Evolutionary conservation across 2,329 filamentous ascomycete species (phyloP).

Genomic region (Apiospora aurea): DNA sequence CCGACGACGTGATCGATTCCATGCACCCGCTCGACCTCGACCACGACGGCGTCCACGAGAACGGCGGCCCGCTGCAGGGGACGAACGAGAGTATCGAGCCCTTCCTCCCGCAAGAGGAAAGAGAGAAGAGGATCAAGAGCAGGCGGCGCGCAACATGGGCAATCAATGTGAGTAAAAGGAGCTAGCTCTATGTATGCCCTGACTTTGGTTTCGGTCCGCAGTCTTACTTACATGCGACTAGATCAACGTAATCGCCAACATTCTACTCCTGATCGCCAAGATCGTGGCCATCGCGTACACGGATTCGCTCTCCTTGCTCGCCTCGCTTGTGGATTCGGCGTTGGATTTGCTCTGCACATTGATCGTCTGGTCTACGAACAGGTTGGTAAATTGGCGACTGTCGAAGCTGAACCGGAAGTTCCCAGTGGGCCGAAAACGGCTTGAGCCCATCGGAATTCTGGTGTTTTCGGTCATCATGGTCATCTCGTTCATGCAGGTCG

Average conservation of each 20-base stretch:
- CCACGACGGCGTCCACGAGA: constrained; percentile 61
- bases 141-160: constrained; percentile 60
- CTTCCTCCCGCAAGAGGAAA: constrained; percentile 62
- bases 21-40: constrained; percentile 57
- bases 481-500: constrained; percentile 66
- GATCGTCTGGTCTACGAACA: constrained; percentile 68
- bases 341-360: constrained; percentile 66
- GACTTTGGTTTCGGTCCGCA: not conserved
- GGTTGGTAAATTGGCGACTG: constrained; percentile 64
- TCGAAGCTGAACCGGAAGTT: constrained; percentile 58
- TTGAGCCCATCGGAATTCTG: constrained; percentile 68
- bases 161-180: constrained; percentile 34
- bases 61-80: constrained; percentile 56
- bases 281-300: constrained; percentile 61
- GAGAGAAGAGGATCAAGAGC: constrained; percentile 53
- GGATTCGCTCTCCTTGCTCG: constrained; percentile 66
- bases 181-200: not conserved
- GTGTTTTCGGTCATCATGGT: constrained; percentile 71
- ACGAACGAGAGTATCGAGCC: constrained; percentile 58
- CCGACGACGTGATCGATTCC: constrained; percentile 64
- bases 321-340: constrained; percentile 67
- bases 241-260: constrained; percentile 67
- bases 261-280: constrained; percentile 63
- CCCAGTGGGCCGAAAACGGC: constrained; percentile 61
- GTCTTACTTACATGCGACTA: not conserved